Base-by-base conservation (phyloP, 306 rosid genomes). In the Cucurbita ficifolia region DNA sequence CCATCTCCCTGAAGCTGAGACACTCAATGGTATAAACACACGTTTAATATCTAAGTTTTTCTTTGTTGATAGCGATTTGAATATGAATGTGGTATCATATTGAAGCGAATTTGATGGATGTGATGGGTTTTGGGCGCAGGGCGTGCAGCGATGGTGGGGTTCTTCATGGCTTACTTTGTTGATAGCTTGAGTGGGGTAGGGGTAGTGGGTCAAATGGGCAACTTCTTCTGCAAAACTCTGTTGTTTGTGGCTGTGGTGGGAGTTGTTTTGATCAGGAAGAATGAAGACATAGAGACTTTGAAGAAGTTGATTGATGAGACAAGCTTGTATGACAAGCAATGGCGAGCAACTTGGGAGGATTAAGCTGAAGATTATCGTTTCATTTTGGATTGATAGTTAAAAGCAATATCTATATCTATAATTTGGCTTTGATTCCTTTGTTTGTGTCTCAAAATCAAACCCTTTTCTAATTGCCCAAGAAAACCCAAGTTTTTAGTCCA, bases 321-420 rank as follows among this genome's bases (percentile, higher is more conserved):
- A 21, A 95, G 96, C 21, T 95, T 86, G 75, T 91, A 95, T 61
- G 99, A 95, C 84, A 95, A 88, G 84, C 99, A 95, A 85, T 95
- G 99, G 99, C 99, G 89, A 82, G 97, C 99, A 78, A 91, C 97
- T 77, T 95, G 99, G 97, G 87, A 88, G 86, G 99, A 91, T 59
- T 90, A 95, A 78, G 86, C 82, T 56, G 70, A 86, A 13, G 77
- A 75, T 49, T 9, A 39, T 46, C 49, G 56, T 49, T 49, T 70
- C 74, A n/a, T n/a, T n/a, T n/a, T n/a, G n/a, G n/a, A n/a, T n/a
- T n/a, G n/a, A n/a, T n/a, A n/a, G n/a, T n/a, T n/a, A n/a, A 43
- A 43, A 43, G 10, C 9, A 42, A 42, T 45, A 45, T 45, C 49
- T 8, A 46, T 46, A 46, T 46, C 10, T 46, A 11, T 10, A 46